A percentile compares a stretch with the other conserved stretches of the same genome.
Conservation (phyloP, 148 eudicot genomes). For the Silene latifolia region DNA sequence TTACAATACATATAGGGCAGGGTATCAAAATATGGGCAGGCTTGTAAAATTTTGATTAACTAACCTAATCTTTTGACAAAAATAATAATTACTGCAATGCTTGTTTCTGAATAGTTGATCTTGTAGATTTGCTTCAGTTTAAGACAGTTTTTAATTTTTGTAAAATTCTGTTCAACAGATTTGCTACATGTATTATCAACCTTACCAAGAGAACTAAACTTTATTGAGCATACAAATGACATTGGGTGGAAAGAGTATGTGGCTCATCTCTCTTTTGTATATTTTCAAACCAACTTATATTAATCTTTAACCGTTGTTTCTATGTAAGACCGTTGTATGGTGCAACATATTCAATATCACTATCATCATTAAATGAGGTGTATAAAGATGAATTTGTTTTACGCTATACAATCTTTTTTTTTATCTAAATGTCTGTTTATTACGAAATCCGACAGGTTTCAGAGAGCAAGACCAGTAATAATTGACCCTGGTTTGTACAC, state of each 20-base stretch:
- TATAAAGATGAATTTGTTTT: too few species aligned
- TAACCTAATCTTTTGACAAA: too few species aligned
- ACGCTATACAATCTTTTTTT: too few species aligned
- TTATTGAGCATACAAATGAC: constrained; percentile 72
- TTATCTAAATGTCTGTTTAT: too few species aligned
- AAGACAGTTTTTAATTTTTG: not conserved
- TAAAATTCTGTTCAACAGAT: constrained; percentile 35
- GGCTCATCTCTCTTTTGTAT: constrained; percentile 24
- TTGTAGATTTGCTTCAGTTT: constrained; percentile 3
- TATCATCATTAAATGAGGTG: not conserved
- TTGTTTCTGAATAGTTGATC: not conserved
- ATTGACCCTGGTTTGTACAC: constrained; percentile 63
- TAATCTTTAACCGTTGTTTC: not conserved
- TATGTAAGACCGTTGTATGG: not conserved
- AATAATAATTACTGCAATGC: not conserved
- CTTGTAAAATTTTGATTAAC: too few species aligned
- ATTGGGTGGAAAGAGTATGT: constrained; percentile 85
- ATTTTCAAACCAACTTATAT: not conserved
- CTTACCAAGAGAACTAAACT: constrained; percentile 56
- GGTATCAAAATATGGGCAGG: too few species aligned
- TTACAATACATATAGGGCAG: too few species aligned
- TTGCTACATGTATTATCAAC: constrained; percentile 62
- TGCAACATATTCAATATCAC: not conserved
- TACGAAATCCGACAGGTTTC: constrained; percentile 33
- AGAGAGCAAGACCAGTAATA: constrained; percentile 64